phyloP scores from a whole-genome alignment of 352 stramenopile species.

The Phytophthora pseudosyringae region DNA sequence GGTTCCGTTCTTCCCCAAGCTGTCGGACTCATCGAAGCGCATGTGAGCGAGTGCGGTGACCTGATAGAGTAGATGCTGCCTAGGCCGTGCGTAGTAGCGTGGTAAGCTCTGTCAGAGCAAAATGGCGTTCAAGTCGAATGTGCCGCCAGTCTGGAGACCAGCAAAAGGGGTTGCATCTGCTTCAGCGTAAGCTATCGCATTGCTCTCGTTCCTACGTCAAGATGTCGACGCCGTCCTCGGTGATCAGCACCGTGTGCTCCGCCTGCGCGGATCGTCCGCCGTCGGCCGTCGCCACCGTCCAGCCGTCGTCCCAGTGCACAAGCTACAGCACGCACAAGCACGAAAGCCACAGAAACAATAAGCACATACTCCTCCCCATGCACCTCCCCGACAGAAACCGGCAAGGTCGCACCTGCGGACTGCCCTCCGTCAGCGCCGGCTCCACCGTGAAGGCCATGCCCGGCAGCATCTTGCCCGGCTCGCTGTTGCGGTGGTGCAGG shows the following conservation, averaged over 20 bases:
- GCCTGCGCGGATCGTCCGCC: constrained; percentile 95
- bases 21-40: constrained; percentile 6
- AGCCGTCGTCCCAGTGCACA: constrained; percentile 95
- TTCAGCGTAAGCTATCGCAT: too few species aligned
- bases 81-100: background rate
- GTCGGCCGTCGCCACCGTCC: constrained; percentile 96
- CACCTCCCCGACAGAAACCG: background rate
- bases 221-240: constrained; percentile 93
- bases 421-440: constrained; percentile 95
- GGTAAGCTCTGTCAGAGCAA: background rate
- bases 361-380: background rate
- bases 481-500: constrained; percentile 88
- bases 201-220: constrained; percentile 77
- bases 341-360: constrained; percentile 3
- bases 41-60: constrained; percentile 13
- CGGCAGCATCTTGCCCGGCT: constrained; percentile 79
- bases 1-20: constrained; percentile 70
- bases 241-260: constrained; percentile 98
- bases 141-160: too few species aligned
- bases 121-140: too few species aligned
- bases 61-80: constrained; percentile 16
- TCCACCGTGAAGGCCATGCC: constrained; percentile 99
- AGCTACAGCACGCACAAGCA: constrained; percentile 50
- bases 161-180: too few species aligned
- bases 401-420: constrained; percentile 61